Percentiles rank a stretch among this genome's conserved stretches.
phyloP scores from a whole-genome alignment of 495 filamentous ascomycete genomes.

The Trichocladium antarcticum region DNA sequence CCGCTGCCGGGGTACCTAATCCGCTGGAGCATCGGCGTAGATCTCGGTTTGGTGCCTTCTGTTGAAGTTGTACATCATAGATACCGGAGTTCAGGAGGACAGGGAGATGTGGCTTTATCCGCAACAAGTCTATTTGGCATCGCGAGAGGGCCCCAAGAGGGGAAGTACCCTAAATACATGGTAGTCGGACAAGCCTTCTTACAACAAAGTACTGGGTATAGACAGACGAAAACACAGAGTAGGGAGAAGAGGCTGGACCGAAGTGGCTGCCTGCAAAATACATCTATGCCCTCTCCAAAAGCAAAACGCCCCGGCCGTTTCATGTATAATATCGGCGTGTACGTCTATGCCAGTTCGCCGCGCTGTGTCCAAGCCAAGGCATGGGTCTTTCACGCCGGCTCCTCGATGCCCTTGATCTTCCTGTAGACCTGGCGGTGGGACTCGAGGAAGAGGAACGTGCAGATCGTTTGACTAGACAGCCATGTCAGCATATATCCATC shows the following conservation, averaged over 20 bases:
- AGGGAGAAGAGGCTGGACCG: background rate
- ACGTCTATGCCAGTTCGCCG: background rate
- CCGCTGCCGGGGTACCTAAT: background rate
- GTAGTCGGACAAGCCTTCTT: background rate
- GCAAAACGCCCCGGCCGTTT: background rate
- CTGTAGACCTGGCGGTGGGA: slow-evolving; percentile 68
- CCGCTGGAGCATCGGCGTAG: background rate
- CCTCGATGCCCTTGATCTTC: slow-evolving; percentile 38
- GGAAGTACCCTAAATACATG: background rate
- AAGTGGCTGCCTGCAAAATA: background rate
- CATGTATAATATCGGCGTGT: background rate
- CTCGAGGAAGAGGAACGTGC: slow-evolving; percentile 91
- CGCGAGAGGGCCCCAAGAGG: no score
- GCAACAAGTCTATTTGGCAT: background rate
- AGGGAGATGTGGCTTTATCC: background rate
- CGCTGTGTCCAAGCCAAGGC: background rate
- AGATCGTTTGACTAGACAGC: slow-evolving; percentile 72
- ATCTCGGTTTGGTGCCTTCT: background rate
- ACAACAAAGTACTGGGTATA: background rate
- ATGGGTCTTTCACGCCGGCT: background rate
- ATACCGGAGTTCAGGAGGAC: background rate
- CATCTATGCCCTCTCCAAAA: background rate
- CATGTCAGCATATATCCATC: slow-evolving; percentile 3
- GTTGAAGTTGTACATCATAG: background rate
- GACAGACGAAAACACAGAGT: background rate